Conservation (phyloP, 2,329 filamentous ascomycete genomes). For the Alternaria burnsii region DNA sequence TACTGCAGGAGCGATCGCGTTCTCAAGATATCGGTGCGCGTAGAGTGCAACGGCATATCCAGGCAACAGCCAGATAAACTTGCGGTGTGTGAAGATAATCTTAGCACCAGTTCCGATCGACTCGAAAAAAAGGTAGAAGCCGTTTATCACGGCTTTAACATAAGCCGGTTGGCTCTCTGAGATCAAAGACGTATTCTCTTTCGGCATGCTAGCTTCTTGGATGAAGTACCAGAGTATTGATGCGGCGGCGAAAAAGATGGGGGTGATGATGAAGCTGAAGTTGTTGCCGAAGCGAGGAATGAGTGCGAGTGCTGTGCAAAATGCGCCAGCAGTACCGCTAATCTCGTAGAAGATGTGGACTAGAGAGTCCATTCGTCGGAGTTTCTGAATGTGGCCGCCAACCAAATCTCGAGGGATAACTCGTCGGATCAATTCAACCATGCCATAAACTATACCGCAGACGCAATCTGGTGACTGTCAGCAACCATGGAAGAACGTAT, state of each 20-base stretch:
- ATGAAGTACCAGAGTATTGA: conserved; percentile 59
- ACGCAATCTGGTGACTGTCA: conserved; percentile 31
- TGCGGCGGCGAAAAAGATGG: conserved; percentile 57
- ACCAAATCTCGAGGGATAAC: conserved; percentile 63
- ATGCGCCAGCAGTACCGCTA: conserved; percentile 59
- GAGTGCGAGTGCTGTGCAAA: conserved; percentile 60
- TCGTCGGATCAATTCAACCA: conserved; percentile 62
- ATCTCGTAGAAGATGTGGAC: conserved; percentile 60
- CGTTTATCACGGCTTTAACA: conserved; percentile 49
- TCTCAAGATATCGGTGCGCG: conserved; percentile 61
- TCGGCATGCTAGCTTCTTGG: conserved; percentile 49
- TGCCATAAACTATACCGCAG: conserved; percentile 50
- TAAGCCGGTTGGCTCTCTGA: conserved; percentile 45
- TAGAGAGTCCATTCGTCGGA: conserved; percentile 58
- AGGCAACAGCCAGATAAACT: conserved; percentile 61
- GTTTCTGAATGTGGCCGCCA: conserved; percentile 60
- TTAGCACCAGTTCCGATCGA: conserved; percentile 58
- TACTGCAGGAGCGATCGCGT: conserved; percentile 57
- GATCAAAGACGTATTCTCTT: conserved; percentile 31
- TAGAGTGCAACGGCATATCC: conserved; percentile 61
- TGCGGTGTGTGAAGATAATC: conserved; percentile 58
- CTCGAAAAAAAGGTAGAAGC: conserved; percentile 57
- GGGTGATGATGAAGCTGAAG: conserved; percentile 61
- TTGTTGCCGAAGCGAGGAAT: conserved; percentile 62
- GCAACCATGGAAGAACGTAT: background rate